Percentiles rank a stretch among this genome's conserved stretches.
Conservation (phyloP, 106 monocot species). For the Ottelia alismoides region DNA sequence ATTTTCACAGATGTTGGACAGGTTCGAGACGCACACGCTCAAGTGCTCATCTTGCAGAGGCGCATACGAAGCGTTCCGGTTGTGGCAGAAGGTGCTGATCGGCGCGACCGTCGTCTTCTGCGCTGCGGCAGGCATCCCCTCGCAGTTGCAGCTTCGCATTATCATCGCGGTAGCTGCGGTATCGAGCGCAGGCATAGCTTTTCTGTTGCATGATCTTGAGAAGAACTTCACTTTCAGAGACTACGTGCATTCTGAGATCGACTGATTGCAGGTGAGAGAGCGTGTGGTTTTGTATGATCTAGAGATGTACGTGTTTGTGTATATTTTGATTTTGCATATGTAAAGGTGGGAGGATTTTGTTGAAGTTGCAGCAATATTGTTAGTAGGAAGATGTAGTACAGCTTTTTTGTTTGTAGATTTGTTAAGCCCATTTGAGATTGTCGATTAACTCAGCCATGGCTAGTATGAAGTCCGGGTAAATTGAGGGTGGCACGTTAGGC, state of each 20-base stretch:
- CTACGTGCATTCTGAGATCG: slow-evolving; percentile 90
- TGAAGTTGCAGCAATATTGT: too few relatives aligned
- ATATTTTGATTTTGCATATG: too few relatives aligned
- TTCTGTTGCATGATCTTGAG: slow-evolving; percentile 50
- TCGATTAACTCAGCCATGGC: too few relatives aligned
- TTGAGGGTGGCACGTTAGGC: too few relatives aligned
- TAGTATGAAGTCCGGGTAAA: too few relatives aligned
- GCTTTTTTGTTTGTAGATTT: too few relatives aligned
- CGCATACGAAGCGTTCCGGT: slow-evolving; percentile 50
- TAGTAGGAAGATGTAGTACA: too few relatives aligned
- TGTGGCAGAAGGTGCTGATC: slow-evolving; percentile 50
- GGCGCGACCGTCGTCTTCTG: slow-evolving; percentile 41
- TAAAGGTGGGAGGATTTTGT: too few relatives aligned
- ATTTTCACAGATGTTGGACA: slow-evolving; percentile 74
- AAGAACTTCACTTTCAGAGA: slow-evolving; percentile 84
- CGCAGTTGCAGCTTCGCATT: slow-evolving; percentile 30
- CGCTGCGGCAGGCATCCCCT: slow-evolving; percentile 50
- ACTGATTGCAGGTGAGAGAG: too few relatives aligned
- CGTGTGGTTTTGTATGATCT: too few relatives aligned
- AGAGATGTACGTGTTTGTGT: too few relatives aligned
- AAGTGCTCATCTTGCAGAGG: slow-evolving; percentile 88
- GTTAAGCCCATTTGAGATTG: too few relatives aligned
- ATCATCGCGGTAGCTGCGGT: slow-evolving; percentile 52
- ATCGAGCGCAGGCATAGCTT: slow-evolving; percentile 47
- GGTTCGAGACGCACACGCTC: slow-evolving; percentile 81